Base-by-base conservation (phyloP, 2,329 filamentous ascomycete species). In the Truncatella angustata region DNA sequence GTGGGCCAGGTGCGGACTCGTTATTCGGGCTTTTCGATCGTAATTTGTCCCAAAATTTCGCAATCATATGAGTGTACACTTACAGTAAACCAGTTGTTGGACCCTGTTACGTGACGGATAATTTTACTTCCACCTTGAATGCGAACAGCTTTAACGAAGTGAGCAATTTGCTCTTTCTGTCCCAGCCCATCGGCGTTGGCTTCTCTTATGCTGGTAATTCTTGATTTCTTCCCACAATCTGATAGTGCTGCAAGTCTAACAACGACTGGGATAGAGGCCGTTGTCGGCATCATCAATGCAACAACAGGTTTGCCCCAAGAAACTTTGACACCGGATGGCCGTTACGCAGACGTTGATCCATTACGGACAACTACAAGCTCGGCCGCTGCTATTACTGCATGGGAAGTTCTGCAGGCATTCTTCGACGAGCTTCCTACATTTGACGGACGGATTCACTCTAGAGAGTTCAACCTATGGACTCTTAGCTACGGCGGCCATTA, bases 401-500 rank as follows among this genome's bases (percentile, higher is more conserved):
- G 63, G 63, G 64, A 65, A 37, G 55, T 66, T 9, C 47, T 66
- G 5, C 64, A 66, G 49, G 63, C 54, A 4, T 59, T 67, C 30
- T 50, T 67, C 35, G 39, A 63, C 21, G 53, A 59, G 2, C 50
- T 67, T 5, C 64, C 64, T 5, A 45, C 28, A 4, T 63, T 81
- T 6, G 76, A 79, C 56, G 66, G 68, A 14, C 69, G 69, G n/a
- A 70, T 81, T 51, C 71, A 74, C 52, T 77, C 74, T 23, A 78
- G 74, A 58, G 73, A 71, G 28, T 81, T 84, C 63, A 82, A 83
- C 56, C 69, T 85, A 34, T 84, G 79, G 71, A 83, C 81, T 0
- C 81, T 85, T 63, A 79, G 73, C 42, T 79, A 68, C 36, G 71
- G 73, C 54, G 73, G 73, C 50, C 77, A 63, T 28, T 66, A 66